phyloP scores from a whole-genome alignment of 495 filamentous ascomycete genomes.

The Podospora tetraspora region DNA sequence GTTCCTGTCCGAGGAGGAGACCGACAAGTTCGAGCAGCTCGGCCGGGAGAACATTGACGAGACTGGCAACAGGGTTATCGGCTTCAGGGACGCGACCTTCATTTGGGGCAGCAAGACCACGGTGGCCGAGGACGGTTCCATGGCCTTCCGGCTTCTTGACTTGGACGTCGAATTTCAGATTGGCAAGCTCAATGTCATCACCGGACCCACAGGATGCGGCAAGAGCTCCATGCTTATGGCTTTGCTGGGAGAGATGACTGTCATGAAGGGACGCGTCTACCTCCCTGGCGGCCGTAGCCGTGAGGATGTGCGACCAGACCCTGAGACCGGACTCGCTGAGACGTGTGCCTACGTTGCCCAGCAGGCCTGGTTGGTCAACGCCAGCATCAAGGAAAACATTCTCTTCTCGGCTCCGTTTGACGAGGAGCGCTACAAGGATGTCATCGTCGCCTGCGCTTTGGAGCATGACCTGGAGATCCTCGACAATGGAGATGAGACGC shows the following conservation, averaged over 20 bases:
- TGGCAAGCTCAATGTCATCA: constrained; percentile 81
- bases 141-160: constrained; percentile 78
- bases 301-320: constrained; percentile 74
- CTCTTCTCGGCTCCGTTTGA: constrained; percentile 81
- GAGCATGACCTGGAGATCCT: constrained; percentile 90
- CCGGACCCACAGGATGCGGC: constrained; percentile 87
- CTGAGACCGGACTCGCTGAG: constrained; percentile 81
- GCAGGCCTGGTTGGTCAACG: constrained; percentile 96
- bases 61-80: constrained; percentile 62
- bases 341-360: constrained; percentile 96
- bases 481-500: constrained; percentile 84
- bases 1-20: constrained; percentile 91
- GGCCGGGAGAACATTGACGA: constrained; percentile 55
- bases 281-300: constrained; percentile 78
- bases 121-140: constrained; percentile 52
- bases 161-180: constrained; percentile 71
- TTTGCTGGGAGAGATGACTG: constrained; percentile 92
- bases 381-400: constrained; percentile 94
- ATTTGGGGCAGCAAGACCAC: constrained; percentile 76
- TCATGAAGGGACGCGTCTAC: constrained; percentile 72
- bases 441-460: constrained; percentile 87
- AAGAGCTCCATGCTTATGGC: constrained; percentile 97
- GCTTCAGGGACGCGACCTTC: constrained; percentile 76
- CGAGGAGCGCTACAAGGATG: constrained; percentile 77
- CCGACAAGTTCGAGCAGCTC: constrained; percentile 91